Base-by-base conservation (phyloP, 2,329 filamentous ascomycete species). In the Talaromyces islandicus region DNA sequence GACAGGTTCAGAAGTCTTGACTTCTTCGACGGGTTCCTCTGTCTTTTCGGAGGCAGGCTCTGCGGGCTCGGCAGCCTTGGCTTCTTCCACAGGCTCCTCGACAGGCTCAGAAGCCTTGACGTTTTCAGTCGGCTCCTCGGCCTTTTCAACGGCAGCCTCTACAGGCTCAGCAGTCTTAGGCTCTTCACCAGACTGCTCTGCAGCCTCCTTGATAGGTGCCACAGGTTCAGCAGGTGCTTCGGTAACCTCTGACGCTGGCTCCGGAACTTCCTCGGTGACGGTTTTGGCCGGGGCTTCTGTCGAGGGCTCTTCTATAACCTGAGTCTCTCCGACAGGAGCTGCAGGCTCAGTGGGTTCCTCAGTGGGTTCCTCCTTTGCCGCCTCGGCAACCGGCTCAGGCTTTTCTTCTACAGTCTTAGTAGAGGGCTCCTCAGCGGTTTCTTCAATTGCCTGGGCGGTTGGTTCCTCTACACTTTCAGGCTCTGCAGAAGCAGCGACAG, bases 301-400 rank as follows among this genome's bases (percentile, higher is more conserved):
- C 9, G 35, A n/a, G 14, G 51, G 11, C 30, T 54, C 30, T 17
- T 50, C 58, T 24, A 17, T 43, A 32, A 27, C 19, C 50, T 14
- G 32, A 35, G 32, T 35, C 32, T 35, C 32, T 35, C 14, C 32
- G 4, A 35, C 32, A 12, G 32, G 32, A 14, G 54, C 52, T 17
- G n/a, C 35, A 54, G 58, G 24, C 29, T 57, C 56, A 35, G 56
- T 6, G 38, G 30, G 9, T 52, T 30, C 46, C n/a, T 57, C 56
- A 35, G 56, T 6, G 38, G 30, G 9, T 52, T 30, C 46, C n/a
- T n/a, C n/a, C n/a, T n/a, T n/a, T n/a, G n/a, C n/a, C n/a, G n/a
- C n/a, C n/a, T n/a, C n/a, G n/a, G n/a, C n/a, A n/a, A n/a, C n/a
- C n/a, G n/a, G n/a, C n/a, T n/a, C n/a, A n/a, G n/a, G 10, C n/a